These are phyloP conservation scores for Malassezia brasiliensis DNA, from an alignment of 1,284 basidiomycete genomes.

Conservation along the genomic window DNA sequence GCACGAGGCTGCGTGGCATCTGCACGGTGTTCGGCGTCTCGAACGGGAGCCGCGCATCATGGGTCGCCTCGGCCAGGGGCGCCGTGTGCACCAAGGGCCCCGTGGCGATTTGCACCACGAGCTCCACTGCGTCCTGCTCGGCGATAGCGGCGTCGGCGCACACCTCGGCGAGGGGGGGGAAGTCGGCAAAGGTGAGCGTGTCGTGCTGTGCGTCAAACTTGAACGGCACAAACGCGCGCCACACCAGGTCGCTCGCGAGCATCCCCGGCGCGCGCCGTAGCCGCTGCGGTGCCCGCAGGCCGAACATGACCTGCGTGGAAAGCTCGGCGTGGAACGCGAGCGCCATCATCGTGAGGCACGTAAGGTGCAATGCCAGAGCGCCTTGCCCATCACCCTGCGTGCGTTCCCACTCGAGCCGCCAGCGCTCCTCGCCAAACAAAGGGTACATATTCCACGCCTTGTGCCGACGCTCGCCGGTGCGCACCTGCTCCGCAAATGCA, in stretches of 20 bases:
- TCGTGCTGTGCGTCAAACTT: constrained; percentile 8
- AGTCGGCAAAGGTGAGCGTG: constrained; percentile 1
- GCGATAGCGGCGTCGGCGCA: background rate
- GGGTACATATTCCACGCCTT: constrained; percentile 41
- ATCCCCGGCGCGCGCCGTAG: constrained; percentile 1
- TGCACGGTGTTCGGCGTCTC: constrained; percentile 25
- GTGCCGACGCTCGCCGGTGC: constrained; percentile 29
- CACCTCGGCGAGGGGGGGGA: constrained; percentile 2
- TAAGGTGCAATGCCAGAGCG: constrained; percentile 1
- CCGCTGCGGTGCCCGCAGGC: constrained; percentile 3
- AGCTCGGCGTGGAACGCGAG: constrained; percentile 11
- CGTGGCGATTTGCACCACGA: constrained; percentile 34
- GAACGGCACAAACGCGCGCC: constrained; percentile 14
- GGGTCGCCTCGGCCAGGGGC: background rate
- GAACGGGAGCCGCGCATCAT: constrained; percentile 20
- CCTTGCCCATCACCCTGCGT: background rate
- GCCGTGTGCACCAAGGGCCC: constrained; percentile 24
- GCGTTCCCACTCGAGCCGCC: constrained; percentile 37
- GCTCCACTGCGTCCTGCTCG: constrained; percentile 23
- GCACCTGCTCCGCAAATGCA: constrained; percentile 36
- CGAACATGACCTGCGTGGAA: constrained; percentile 15
- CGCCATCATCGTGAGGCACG: constrained; percentile 6
- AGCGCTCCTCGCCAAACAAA: constrained; percentile 41
- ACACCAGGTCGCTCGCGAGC: constrained; percentile 4
- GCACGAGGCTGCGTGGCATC: constrained; percentile 28